These are phyloP conservation scores for Yarrowia yakushimensis DNA, from an alignment of 805 yeast species.

Conservation along the genomic window DNA sequence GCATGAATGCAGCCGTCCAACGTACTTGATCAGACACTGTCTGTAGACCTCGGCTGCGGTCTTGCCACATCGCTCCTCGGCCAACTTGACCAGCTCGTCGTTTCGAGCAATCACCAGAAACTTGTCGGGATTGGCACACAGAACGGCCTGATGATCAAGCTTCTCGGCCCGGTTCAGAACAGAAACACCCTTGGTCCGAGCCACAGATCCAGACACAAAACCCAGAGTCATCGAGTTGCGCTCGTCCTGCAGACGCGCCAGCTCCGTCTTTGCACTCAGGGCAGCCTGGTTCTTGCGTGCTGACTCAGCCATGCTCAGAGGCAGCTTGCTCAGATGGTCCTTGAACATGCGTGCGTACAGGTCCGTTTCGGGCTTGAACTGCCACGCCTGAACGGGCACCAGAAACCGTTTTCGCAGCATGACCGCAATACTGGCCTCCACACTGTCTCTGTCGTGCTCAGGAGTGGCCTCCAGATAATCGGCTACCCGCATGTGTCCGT, in stretches of 20 bases:
- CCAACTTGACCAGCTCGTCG: conserved; percentile 57
- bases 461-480: conserved; percentile 44
- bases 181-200: background rate
- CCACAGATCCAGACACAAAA: conserved; percentile 25
- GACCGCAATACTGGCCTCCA: conserved; percentile 39
- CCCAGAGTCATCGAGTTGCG: conserved; percentile 30
- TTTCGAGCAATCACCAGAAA: conserved; percentile 66
- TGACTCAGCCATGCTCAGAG: conserved; percentile 46
- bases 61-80: conserved; percentile 65
- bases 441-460: conserved; percentile 37
- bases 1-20: conserved; percentile 44
- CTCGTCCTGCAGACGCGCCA: conserved; percentile 25
- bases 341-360: conserved; percentile 30
- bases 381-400: conserved; percentile 44
- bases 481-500: conserved; percentile 60
- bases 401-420: conserved; percentile 52
- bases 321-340: conserved; percentile 28
- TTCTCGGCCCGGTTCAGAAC: conserved; percentile 6
- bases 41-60: conserved; percentile 63
- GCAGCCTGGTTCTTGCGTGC: conserved; percentile 61
- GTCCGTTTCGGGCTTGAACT: conserved; percentile 39
- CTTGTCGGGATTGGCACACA: conserved; percentile 62
- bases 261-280: conserved; percentile 45
- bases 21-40: conserved; percentile 54
- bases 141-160: conserved; percentile 37